phyloP scores from a whole-genome alignment of 306 rosid genomes.

The Quillaja saponaria region DNA sequence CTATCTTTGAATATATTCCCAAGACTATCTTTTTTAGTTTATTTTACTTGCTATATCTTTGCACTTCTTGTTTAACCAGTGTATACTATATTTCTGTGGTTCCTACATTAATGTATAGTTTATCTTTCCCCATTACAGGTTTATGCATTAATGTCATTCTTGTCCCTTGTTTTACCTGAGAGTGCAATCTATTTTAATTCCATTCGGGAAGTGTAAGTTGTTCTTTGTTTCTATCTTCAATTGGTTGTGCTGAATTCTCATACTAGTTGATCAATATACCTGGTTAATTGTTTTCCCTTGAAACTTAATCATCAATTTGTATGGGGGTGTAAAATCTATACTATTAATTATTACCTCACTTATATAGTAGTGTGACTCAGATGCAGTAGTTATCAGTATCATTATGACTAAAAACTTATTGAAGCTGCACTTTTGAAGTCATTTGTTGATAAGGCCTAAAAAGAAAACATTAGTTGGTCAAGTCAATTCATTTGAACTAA shows the following conservation, averaged over 20 bases:
- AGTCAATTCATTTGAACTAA: conserved; percentile 4
- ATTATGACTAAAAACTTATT: conserved; percentile 14
- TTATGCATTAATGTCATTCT: conserved; percentile 89
- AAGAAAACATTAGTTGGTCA: too few species aligned
- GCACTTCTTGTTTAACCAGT: too few species aligned
- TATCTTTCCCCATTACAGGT: conserved; percentile 56
- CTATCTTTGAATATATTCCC: too few species aligned
- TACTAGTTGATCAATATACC: conserved; percentile 8
- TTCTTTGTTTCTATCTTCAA: conserved; percentile 8
- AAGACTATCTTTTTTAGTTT: too few species aligned
- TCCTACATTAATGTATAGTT: too few species aligned
- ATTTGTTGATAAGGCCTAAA: background rate
- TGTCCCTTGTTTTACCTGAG: conserved; percentile 75
- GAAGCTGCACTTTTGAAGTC: conserved; percentile 14
- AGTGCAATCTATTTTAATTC: conserved; percentile 88
- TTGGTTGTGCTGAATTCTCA: conserved; percentile 20
- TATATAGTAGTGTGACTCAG: background rate
- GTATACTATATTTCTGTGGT: too few species aligned
- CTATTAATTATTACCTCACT: background rate
- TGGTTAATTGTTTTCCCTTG: conserved; percentile 13
- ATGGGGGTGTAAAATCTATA: conserved; percentile 5
- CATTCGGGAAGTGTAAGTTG: conserved; percentile 92
- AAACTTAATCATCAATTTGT: conserved; percentile 13
- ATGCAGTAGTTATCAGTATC: conserved; percentile 13
- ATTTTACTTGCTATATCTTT: too few species aligned